Evolutionary conservation across 768 basidiomycete genomes (phyloP), one percentile per base, ranked within the genome.

Genomic region (Psilocybe cyanescens): DNA sequence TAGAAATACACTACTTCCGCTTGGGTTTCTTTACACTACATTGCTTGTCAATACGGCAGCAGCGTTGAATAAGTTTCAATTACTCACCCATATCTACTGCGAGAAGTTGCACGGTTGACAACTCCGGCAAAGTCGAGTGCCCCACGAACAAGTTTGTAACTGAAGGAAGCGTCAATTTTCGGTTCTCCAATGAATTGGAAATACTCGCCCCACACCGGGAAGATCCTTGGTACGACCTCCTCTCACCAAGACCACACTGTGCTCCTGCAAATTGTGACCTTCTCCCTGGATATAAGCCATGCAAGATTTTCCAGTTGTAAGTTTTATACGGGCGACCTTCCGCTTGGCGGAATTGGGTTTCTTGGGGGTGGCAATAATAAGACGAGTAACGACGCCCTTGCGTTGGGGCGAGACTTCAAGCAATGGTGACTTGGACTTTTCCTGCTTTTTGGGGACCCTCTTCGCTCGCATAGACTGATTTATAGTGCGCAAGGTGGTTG

Each of bases 271-370:
- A 71, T 97, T 98, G 74, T 99, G 97, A 0, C 97, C 97, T 72
- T 99, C 97, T 68, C 97, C 97, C 48, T 91, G 92, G 60, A 99
- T 94, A 74, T 98, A 99, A 14, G 95, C 95, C 81, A 91, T 91
- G 64, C 95, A 83, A 46, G 88, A 89, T 74, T 91, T 89, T 53
- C 97, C 97, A 11, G 89, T 95, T 19, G 89, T 85, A 58, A 99
- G 81, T 79, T 97, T 97, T 67, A 99, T 89, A 68, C 93, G 85
- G 47, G 95, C 95, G 59, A 99, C 94, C 79, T 98, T 99, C 62
- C 97, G 93, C 71, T 97, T 95, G 39, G 96, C 96, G 9, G 97
- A 99, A 76, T 99, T 99, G 64, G 97, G 97, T 72, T 99, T 99
- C 81, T 95, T 97, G 24, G 97, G 97, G 68, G 88, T 92, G 65